These are phyloP conservation scores for Candida chauliodis DNA, from an alignment of 805 yeast species.

Conservation along the genomic window DNA sequence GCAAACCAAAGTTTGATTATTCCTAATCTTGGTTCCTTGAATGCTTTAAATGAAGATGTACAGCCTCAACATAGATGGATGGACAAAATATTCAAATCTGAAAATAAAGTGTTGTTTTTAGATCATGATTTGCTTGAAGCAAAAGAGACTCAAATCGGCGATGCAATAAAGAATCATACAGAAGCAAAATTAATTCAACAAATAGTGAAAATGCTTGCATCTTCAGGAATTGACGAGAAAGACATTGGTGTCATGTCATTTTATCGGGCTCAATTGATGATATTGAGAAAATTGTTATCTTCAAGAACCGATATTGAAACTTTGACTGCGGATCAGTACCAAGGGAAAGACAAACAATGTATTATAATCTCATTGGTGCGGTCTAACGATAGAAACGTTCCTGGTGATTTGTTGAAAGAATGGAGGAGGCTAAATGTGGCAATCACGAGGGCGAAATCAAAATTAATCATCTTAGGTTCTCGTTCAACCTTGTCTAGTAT, in stretches of 20 bases:
- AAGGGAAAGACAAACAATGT: slow-evolving; percentile 93
- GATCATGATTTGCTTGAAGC: slow-evolving; percentile 73
- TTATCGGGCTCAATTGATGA: slow-evolving; percentile 68
- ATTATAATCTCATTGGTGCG: slow-evolving; percentile 86
- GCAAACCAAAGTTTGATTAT: slow-evolving; percentile 54
- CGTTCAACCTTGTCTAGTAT: slow-evolving; percentile 52
- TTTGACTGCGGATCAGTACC: slow-evolving; percentile 92
- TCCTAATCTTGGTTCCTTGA: slow-evolving; percentile 27
- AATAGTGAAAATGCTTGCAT: slow-evolving; percentile 54
- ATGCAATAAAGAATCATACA: slow-evolving; percentile 65
- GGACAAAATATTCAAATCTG: slow-evolving; percentile 47
- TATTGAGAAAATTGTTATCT: slow-evolving; percentile 31
- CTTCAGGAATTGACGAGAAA: slow-evolving; percentile 55
- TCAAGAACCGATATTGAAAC: slow-evolving; percentile 55
- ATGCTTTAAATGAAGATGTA: slow-evolving; percentile 7
- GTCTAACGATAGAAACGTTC: slow-evolving; percentile 59
- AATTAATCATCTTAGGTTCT: slow-evolving; percentile 82
- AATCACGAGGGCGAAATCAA: slow-evolving; percentile 83
- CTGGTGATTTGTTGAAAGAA: slow-evolving; percentile 79
- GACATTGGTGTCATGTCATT: slow-evolving; percentile 86
- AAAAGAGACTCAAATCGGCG: slow-evolving; percentile 53
- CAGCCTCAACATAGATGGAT: slow-evolving; percentile 47
- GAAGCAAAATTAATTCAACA: slow-evolving; percentile 68
- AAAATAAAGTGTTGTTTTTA: slow-evolving; percentile 66
- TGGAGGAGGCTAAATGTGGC: slow-evolving; percentile 95